A percentile compares a stretch with the other conserved stretches of the same genome.
Evolutionary conservation across 2,329 filamentous ascomycete species (phyloP).

Genomic region (Gyromitra esculenta): DNA sequence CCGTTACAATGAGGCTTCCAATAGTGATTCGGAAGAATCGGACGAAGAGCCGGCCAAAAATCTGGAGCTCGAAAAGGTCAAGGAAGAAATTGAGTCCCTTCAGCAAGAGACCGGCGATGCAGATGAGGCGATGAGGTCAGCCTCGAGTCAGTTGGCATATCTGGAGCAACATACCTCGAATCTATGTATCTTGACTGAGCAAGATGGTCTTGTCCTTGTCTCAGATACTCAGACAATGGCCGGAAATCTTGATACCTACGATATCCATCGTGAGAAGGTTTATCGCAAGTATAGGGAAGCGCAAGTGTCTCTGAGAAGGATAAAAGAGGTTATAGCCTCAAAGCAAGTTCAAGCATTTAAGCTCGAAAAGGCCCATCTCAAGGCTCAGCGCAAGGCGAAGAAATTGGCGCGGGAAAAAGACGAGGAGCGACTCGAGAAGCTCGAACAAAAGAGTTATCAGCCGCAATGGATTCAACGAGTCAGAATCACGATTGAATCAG

Average conservation of each 20-base stretch:
- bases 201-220: background rate
- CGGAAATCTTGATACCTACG: constrained; percentile 10
- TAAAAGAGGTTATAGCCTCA: background rate
- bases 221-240: background rate
- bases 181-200: background rate
- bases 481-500: constrained; percentile 60
- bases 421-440: constrained; percentile 46
- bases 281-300: constrained; percentile 9
- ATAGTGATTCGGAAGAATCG: constrained; percentile 53
- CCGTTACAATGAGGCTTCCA: constrained; percentile 59
- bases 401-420: constrained; percentile 57
- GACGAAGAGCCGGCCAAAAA: constrained; percentile 58
- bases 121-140: background rate
- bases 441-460: constrained; percentile 55
- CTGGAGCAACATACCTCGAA: background rate
- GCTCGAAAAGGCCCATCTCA: constrained; percentile 55
- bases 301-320: background rate
- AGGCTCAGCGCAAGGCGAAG: constrained; percentile 47
- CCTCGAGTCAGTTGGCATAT: constrained; percentile 8
- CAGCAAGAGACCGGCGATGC: background rate
- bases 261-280: background rate
- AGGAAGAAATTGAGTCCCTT: constrained; percentile 1
- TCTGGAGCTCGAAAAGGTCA: constrained; percentile 57
- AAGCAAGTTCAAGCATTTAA: constrained; percentile 57
- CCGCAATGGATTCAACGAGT: constrained; percentile 58